Base-by-base conservation (phyloP, 2,329 filamentous ascomycete species). In the Elsinoe batatas region DNA sequence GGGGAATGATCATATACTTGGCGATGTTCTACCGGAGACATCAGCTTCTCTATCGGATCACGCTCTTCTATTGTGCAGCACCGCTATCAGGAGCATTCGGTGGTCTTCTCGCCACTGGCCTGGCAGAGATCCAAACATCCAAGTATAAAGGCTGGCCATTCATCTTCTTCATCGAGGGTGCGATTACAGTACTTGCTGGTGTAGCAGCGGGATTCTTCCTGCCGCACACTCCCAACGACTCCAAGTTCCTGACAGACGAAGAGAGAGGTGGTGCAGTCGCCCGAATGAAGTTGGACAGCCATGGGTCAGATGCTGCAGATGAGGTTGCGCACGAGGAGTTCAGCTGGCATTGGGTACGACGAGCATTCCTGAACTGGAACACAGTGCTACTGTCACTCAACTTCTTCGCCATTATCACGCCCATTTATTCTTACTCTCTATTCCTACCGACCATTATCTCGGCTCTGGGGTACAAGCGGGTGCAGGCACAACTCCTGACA, bases 151-250 rank as follows among this genome's bases (percentile, higher is more conserved):
- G 65, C 44, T 74, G 72, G 72, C 68, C 67, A 0, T 70, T 65
- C 58, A 65, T 65, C 43, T 70, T 66, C 61, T 65, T 67, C 60
- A 64, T 70, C 17, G 81, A 86, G 67, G 82, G 82, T 5, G 65
- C 80, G 2, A 80, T 83, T 1, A 80, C 78, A 7, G 66, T 84
- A 3, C 54, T 79, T 5, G 73, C 81, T 1, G 77, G 78, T 0
- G 63, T 77, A 3, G 62, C 80, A 2, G 75, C 79, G 1, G 84
- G 74, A 65, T 79, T 79, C 61, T 73, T 73, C 55, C 65, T 81
- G 5, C 79, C 79, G 0, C 75, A 80, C 58, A 73, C 71, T 1
- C 77, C 78, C 0, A 72, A 74, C 53, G 74, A 73, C 42, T 77
- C 77, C 4, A 65, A 63, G 59, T 69, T 65, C 57, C 57, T 67